Evolutionary conservation across 306 rosid species (phyloP).

Genomic region (Purshia tridentata): DNA sequence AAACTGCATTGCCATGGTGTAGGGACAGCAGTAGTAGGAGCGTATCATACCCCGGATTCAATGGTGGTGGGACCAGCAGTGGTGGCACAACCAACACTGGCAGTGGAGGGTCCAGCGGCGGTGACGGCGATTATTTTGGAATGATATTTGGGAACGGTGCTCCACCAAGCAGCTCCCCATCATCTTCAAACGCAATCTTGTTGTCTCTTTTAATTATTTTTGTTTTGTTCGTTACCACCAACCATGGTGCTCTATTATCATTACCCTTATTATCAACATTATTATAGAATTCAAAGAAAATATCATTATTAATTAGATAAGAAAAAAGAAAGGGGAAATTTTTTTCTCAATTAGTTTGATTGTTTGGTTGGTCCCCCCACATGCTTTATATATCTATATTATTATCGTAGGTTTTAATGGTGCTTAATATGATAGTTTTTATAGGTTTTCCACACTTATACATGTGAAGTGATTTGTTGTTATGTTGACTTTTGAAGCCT

Average conservation of each 20-base stretch:
- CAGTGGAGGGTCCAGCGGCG: slow-evolving; percentile 34
- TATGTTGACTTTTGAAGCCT: background rate
- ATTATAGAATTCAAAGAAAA: slow-evolving; percentile 30
- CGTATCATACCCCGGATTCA: slow-evolving; percentile 30
- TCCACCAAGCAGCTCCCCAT: slow-evolving; percentile 24
- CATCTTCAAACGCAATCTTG: slow-evolving; percentile 36
- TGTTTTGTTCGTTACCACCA: slow-evolving; percentile 46
- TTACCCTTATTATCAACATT: slow-evolving; percentile 26
- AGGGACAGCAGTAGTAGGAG: slow-evolving; percentile 65
- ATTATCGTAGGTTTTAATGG: background rate
- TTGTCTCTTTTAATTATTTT: slow-evolving; percentile 55
- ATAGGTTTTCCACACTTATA: background rate
- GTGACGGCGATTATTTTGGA: slow-evolving; percentile 67
- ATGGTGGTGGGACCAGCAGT: slow-evolving; percentile 51
- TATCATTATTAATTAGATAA: slow-evolving; percentile 15
- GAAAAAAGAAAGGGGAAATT: background rate
- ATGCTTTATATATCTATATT: background rate
- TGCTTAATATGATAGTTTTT: background rate
- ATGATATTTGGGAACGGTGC: slow-evolving; percentile 68
- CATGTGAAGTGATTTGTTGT: background rate
- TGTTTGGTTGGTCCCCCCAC: slow-evolving; percentile 13
- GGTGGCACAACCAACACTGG: slow-evolving; percentile 48
- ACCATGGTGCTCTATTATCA: slow-evolving; percentile 39
- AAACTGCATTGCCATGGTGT: slow-evolving; percentile 25
- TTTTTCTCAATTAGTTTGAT: slow-evolving; percentile 12